Evolutionary conservation across 352 stramenopile genomes (phyloP).

Genomic region (Globisporangium splendens): DNA sequence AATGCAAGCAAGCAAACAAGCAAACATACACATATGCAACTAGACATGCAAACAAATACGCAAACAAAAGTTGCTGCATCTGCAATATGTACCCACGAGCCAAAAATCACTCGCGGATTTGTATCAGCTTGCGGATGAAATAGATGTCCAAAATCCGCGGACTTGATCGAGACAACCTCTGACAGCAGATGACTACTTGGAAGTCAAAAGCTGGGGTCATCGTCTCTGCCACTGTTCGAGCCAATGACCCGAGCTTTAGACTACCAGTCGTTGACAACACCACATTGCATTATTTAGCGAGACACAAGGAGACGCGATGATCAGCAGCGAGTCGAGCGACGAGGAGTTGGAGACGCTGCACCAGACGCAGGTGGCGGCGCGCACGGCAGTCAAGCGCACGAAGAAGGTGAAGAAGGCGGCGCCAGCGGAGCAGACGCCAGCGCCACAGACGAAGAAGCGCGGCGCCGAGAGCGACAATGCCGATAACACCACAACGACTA

Average conservation of each 20-base stretch:
- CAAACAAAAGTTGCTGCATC: too few relatives aligned
- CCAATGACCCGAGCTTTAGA: too few relatives aligned
- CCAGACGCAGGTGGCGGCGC: slow-evolving; percentile 27
- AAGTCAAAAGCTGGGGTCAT: neutral
- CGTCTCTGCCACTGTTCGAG: too few relatives aligned
- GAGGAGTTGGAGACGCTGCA: slow-evolving; percentile 79
- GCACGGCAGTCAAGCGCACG: slow-evolving; percentile 24
- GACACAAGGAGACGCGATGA: slow-evolving; percentile 40
- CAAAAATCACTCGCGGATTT: too few relatives aligned
- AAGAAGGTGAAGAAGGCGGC: slow-evolving; percentile 29
- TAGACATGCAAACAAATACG: too few relatives aligned
- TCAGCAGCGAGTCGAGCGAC: slow-evolving; percentile 88
- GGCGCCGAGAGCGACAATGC: slow-evolving; percentile 7
- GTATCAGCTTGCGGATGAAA: too few relatives aligned
- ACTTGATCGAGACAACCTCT: neutral
- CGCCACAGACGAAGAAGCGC: slow-evolving; percentile 14
- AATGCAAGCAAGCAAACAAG: too few relatives aligned
- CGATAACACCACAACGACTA: slow-evolving; percentile 1
- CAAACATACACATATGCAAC: too few relatives aligned
- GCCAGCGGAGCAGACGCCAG: neutral
- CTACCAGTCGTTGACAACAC: neutral
- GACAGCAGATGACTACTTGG: neutral
- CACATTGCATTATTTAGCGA: neutral
- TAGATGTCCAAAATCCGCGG: neutral
- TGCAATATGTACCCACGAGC: too few relatives aligned